These are phyloP conservation scores for Cyclotella baltica DNA, from an alignment of 108 stramenopile species.

Conservation along the genomic window DNA sequence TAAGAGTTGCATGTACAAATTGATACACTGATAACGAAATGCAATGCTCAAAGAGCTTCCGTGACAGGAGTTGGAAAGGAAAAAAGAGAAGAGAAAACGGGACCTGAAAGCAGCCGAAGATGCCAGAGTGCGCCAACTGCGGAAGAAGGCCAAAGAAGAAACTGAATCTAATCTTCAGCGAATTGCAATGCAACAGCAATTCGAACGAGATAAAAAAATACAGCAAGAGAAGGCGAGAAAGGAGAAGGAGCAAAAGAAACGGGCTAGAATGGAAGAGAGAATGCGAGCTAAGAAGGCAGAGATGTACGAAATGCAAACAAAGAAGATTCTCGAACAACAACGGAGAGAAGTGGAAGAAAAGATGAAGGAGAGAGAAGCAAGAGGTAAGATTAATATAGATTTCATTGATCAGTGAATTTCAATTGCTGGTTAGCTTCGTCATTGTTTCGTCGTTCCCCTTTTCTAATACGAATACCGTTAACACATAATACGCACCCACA, in stretches of 20 bases:
- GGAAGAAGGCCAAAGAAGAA: conserved; percentile 24
- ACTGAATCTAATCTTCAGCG: conserved; percentile 15
- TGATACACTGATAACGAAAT: not conserved
- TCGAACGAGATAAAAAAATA: conserved; percentile 31
- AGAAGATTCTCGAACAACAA: conserved; percentile 28
- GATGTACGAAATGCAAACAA: conserved; percentile 1
- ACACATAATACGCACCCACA: not conserved
- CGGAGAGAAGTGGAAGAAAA: conserved; percentile 27
- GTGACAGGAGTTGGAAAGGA: conserved; percentile 14
- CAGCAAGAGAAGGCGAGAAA: conserved; percentile 3
- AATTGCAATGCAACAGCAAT: conserved; percentile 17
- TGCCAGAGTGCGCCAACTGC: conserved; percentile 34
- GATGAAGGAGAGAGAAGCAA: conserved; percentile 27
- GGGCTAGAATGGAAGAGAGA: conserved; percentile 18
- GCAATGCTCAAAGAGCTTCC: not conserved
- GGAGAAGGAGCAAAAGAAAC: conserved; percentile 27
- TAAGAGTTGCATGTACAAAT: too few relatives aligned
- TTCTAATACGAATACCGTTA: not conserved
- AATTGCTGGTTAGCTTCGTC: too few relatives aligned
- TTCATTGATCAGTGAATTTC: not conserved
- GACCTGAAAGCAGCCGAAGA: conserved; percentile 35
- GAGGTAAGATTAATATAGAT: not conserved
- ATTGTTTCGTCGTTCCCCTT: not conserved
- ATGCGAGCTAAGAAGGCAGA: conserved; percentile 24
- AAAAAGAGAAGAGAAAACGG: conserved; percentile 30